Base-by-base conservation (phyloP, 1,284 basidiomycete genomes). In the Ceratobasidium sp. region DNA sequence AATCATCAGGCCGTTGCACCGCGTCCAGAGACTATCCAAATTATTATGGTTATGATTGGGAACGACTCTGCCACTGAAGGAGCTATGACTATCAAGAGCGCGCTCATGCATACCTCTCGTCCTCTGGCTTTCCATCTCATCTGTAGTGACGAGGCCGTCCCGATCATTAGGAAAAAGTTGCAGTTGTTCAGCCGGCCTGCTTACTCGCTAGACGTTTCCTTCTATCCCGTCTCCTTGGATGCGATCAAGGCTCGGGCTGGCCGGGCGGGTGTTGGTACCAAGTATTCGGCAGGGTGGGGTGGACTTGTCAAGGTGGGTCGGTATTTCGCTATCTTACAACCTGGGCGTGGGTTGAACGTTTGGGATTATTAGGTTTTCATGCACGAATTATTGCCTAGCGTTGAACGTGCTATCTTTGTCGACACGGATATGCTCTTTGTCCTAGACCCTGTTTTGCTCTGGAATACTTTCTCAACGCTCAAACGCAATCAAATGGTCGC, bases 351-450 rank as follows among this genome's bases (percentile, higher is more conserved):
- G 44, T 3, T 54, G 35, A 38, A 41, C 27, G 27, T 60, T 35
- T 44, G 18, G 23, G 3, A 68, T 33, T 44, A 14, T 20, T 8
- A 74, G 70, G 70, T 74, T 41, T 78, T 78, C 54, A 55, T 78
- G 62, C 77, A 78, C 62, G 77, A 78, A 50, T 41, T 78, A 57
- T 50, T 78, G 38, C 69, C 77, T 18, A 38, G 27, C n/a, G 71
- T 73, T 20, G 71, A 78, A 23, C 69, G 69, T 18, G 77, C 69
- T 46, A 78, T 78, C 20, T 78, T 78, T 44, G 65, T 78, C 66
- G 77, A 78, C 38, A 78, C 71, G 10, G 77, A 78, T 54, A 78
- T 73, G 60, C 77, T 78, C 16, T 78, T 78, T 41, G 71, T 73
- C 5, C 52, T 78, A 12, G 77, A 78, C 64, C 77, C 77, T 48